Percentiles rank a stretch among this genome's conserved stretches.
phyloP scores from a whole-genome alignment of 2,329 filamentous ascomycete genomes.

The Venturia pyrina region DNA sequence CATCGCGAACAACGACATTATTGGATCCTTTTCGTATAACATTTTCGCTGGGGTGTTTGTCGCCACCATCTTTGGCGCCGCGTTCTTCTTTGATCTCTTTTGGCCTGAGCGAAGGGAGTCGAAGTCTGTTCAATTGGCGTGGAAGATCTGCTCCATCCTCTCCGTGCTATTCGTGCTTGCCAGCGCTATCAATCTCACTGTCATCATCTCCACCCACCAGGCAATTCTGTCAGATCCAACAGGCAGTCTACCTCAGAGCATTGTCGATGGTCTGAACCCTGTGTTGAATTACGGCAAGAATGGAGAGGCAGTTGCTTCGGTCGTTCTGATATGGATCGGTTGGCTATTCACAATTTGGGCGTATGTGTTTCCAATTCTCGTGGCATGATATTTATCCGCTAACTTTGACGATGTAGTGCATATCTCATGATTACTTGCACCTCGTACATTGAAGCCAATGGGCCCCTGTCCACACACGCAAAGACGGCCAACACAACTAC shows the following conservation, averaged over 20 bases:
- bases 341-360: conserved; percentile 38
- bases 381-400: background rate
- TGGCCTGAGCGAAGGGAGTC: conserved; percentile 47
- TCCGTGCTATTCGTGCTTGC: conserved; percentile 38
- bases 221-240: conserved; percentile 31
- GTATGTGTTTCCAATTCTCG: conserved; percentile 19
- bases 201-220: conserved; percentile 38
- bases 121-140: conserved; percentile 39
- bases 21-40: conserved; percentile 47
- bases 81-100: conserved; percentile 53
- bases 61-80: conserved; percentile 47
- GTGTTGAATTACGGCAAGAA: conserved; percentile 40
- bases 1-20: conserved; percentile 45
- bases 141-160: conserved; percentile 42
- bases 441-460: conserved; percentile 27
- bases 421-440: conserved; percentile 29
- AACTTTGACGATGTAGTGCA: conserved; percentile 20
- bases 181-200: conserved; percentile 40
- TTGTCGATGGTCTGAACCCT: conserved; percentile 26
- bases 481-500: background rate
- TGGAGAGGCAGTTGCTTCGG: conserved; percentile 38
- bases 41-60: conserved; percentile 49
- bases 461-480: conserved; percentile 30
- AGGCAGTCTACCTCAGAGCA: conserved; percentile 14
- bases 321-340: conserved; percentile 45